A percentile compares a stretch with the other conserved stretches of the same genome.
These are phyloP conservation scores for Picochlorum sp. DNA, from an alignment of 139 green algal species.

Conservation along the genomic window DNA sequence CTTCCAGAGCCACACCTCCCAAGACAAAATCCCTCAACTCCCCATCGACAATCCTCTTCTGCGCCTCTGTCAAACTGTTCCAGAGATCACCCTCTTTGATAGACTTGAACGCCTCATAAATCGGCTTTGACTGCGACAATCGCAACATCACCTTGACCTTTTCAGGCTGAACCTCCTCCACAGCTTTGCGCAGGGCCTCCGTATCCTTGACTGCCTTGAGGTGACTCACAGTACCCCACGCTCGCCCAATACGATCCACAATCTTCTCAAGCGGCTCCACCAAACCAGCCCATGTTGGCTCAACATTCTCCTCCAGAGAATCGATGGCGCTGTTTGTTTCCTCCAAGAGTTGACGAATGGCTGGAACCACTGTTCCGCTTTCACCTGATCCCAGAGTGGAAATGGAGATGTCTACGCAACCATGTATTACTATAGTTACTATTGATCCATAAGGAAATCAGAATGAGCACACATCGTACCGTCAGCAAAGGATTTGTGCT, in stretches of 20 bases:
- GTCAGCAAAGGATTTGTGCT: neutral
- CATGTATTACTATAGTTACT: too few relatives aligned
- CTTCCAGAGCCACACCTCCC: conserved; percentile 79
- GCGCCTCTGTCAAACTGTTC: conserved; percentile 53
- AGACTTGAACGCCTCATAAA: conserved; percentile 71
- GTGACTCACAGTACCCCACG: conserved; percentile 87
- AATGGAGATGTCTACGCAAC: conserved; percentile 50
- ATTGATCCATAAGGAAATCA: neutral
- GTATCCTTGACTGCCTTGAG: conserved; percentile 93
- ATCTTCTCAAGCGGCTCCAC: conserved; percentile 83
- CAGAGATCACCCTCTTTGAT: conserved; percentile 55
- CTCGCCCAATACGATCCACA: conserved; percentile 60
- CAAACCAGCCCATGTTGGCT: conserved; percentile 65
- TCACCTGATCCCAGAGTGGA: conserved; percentile 70
- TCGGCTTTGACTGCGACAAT: conserved; percentile 50
- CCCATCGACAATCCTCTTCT: conserved; percentile 69
- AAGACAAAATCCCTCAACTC: conserved; percentile 85
- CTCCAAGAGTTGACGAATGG: conserved; percentile 62
- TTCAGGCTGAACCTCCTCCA: conserved; percentile 92
- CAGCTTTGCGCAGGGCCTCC: conserved; percentile 73
- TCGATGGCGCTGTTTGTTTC: conserved; percentile 69
- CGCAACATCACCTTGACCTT: conserved; percentile 76
- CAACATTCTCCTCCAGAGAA: conserved; percentile 48
- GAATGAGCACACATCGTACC: too few relatives aligned
- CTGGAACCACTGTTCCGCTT: conserved; percentile 87